Base-by-base conservation (phyloP, 371 early-diverging fungal genomes). In the Capniomyces stellatus region DNA sequence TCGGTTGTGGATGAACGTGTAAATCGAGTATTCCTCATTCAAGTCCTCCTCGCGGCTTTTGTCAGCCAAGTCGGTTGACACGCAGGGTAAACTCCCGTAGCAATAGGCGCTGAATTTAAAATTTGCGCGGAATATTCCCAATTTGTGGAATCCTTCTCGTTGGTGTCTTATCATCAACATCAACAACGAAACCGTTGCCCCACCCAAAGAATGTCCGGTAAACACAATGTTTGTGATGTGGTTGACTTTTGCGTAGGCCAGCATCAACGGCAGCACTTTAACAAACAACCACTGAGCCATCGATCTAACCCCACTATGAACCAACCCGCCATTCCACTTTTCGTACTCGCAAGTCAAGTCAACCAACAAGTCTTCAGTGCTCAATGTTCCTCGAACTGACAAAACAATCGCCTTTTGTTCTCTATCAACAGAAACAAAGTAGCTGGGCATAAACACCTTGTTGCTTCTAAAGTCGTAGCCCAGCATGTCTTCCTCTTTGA, bases 271-370 rank as follows among this genome's bases (percentile, higher is more conserved):
- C 29, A 75, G 71, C 13, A 86, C 75, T 43, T 83, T 70, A 15
- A 67, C 63, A 65, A 85, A 77, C 51, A 88, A 77, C 82, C 83
- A 84, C 29, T 79, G 75, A 1, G 89, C 89, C 3, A 84, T 74
- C 18, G 75, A 72, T 71, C 81, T 75, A 74, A 87, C 82, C 2
- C 89, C 89, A 46, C 76, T 75, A 56, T 89, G 89, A 42, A 87
- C 82, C 18, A 87, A 69, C 1, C 89, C 89, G 30, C 87, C 89
- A 49, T 77, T 75, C 89, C 90, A 89, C 27, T 74, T 81, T 46
- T 79, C 76, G 55, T 89, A 89, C 58, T 89, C 88, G 52, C 89
- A 89, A 0, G 82, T 79, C 23, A 89, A 61, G 59, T 90, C 91
- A 0, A 91, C 89, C 52, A 90, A 59, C 1, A 87, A 78, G 59